phyloP scores from a whole-genome alignment of 2,329 filamentous ascomycete species.

The Arthroderma sp. region DNA sequence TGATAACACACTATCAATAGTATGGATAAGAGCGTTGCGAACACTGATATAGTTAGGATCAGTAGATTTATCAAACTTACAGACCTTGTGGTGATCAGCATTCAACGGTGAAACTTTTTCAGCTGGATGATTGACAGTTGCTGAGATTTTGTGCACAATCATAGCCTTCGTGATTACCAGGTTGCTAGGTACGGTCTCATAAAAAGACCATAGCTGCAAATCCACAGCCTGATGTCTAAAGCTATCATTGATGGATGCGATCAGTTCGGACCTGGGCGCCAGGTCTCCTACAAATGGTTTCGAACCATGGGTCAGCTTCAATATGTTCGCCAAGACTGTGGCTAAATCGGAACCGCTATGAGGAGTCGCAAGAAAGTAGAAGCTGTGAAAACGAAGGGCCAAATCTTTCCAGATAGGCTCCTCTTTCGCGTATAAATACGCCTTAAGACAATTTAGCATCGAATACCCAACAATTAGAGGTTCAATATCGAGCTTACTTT shows the following conservation, averaged over 20 bases:
- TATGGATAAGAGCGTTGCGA: conserved; percentile 20
- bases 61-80: conserved; percentile 21
- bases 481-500: conserved; percentile 6
- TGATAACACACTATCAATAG: conserved; percentile 15
- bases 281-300: conserved; percentile 6
- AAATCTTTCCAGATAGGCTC: conserved; percentile 9
- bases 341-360: conserved; percentile 15
- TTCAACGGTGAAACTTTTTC: conserved; percentile 20
- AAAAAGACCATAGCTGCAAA: conserved; percentile 24
- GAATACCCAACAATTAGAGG: background rate
- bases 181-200: conserved; percentile 20
- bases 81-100: conserved; percentile 25
- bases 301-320: conserved; percentile 14
- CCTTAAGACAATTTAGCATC: conserved; percentile 16
- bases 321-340: conserved; percentile 15
- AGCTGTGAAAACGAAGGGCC: conserved; percentile 7
- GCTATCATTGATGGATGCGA: conserved; percentile 22
- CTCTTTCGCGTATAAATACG: conserved; percentile 21
- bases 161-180: conserved; percentile 13
- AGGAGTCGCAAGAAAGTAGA: conserved; percentile 18
- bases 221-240: conserved; percentile 19
- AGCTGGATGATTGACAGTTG: conserved; percentile 18
- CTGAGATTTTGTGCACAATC: conserved; percentile 22
- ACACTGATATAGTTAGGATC: conserved; percentile 24
- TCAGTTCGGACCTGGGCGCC: conserved; percentile 6